Evolutionary conservation across 2,329 filamentous ascomycete species (phyloP), one percentile per base, ranked within the genome.

Genomic region (Fusarium multiceps): DNA sequence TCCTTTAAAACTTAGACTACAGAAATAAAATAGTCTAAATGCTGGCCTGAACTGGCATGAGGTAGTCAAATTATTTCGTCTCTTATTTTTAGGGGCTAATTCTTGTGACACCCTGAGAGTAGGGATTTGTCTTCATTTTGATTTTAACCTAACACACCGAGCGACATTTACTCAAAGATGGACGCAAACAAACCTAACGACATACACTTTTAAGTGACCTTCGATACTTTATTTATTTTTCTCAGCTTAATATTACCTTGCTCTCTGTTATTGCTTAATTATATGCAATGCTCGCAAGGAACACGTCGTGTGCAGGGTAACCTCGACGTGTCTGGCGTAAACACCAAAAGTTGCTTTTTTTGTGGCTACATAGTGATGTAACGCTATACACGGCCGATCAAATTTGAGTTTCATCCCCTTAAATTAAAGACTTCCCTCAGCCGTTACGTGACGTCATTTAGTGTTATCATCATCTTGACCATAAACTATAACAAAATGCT

Each of bases 401-500:
- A 28, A 57, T 25, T 25, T 50, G 18, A 41, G 55, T 58, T 58
- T 20, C 10, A 41, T 12, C 40, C 23, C 25, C 25, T 23, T 25
- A 10, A 48, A 18, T 2, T 13, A 18, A 49, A 2, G 12, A 10
- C 20, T 14, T 8, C 12, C 27, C 11, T 21, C 7, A 7, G 18
- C 6, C 34, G 16, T 25, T 14, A 12, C 9, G 13, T 43, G 32
- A 34, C 23, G 59, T 25, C 25, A 13, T 40, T 41, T 40, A 30
- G 30, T 37, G 8, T 30, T 18, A 30, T 25, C 16, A 46, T 1
- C 13, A 14, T 25, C 28, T 20, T 40, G 14, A 27, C 11, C 18
- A 6, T n/a, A 21, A 14, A n/a, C 6, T 25, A 20, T 7, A 37
- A 23, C 32, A 63, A 55, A 3, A 68, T 69, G 65, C 60, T 60